Percentiles rank a stretch among this genome's conserved stretches.
Evolutionary conservation across 2,329 filamentous ascomycete genomes (phyloP).

Genomic region (Xylariaceae sp.): DNA sequence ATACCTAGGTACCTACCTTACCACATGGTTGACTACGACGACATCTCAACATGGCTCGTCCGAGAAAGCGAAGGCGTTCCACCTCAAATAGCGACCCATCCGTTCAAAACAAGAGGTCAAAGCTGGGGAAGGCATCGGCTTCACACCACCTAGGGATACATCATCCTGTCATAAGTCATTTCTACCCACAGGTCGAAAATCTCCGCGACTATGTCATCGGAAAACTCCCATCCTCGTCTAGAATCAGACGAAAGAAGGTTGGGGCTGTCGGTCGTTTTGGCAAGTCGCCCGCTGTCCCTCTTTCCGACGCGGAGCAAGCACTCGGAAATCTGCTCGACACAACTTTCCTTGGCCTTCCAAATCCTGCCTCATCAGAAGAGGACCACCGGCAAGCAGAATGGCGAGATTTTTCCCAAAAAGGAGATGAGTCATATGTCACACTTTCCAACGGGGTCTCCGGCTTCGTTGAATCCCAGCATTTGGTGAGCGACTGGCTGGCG

Average conservation of each 20-base stretch:
- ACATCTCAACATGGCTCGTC: slow-evolving; percentile 21
- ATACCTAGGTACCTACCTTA: too few relatives aligned
- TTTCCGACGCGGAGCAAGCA: slow-evolving; percentile 34
- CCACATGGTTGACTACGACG: not conserved
- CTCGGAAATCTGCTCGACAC: slow-evolving; percentile 63
- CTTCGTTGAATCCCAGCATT: slow-evolving; percentile 54
- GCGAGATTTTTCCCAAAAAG: slow-evolving; percentile 57
- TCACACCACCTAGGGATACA: slow-evolving; percentile 23
- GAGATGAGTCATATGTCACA: slow-evolving; percentile 55
- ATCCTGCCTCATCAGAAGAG: slow-evolving; percentile 26
- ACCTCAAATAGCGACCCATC: slow-evolving; percentile 9
- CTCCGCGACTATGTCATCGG: slow-evolving; percentile 68
- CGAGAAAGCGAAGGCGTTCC: slow-evolving; percentile 26
- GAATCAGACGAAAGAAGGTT: slow-evolving; percentile 56
- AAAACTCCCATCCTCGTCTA: slow-evolving; percentile 64
- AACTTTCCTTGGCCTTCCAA: slow-evolving; percentile 58
- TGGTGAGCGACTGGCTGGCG: slow-evolving; percentile 45
- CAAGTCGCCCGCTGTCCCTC: slow-evolving; percentile 10
- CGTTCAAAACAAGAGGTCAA: slow-evolving; percentile 17
- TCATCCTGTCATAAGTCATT: slow-evolving; percentile 64
- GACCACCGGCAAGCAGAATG: slow-evolving; percentile 52
- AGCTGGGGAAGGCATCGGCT: not conserved
- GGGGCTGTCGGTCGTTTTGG: slow-evolving; percentile 37
- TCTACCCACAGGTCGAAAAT: slow-evolving; percentile 62
- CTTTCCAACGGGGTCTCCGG: slow-evolving; percentile 43